phyloP scores from a whole-genome alignment of 2,329 filamentous ascomycete genomes.

The Thermothelomyces thermophilus region DNA sequence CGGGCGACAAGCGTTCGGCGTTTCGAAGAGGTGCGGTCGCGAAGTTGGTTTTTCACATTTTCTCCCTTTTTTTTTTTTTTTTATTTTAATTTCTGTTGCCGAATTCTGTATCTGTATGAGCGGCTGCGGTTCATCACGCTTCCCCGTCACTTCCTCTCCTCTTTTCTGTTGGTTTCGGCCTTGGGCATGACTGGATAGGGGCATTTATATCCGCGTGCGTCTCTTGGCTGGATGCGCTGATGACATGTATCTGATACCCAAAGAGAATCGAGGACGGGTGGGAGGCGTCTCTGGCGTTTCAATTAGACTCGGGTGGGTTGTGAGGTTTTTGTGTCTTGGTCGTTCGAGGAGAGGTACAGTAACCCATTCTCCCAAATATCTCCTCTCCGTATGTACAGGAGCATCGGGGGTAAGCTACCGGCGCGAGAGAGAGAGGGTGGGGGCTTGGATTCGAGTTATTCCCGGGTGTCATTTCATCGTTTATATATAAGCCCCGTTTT shows the following conservation, averaged over 20 bases:
- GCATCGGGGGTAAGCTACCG: too few relatives aligned
- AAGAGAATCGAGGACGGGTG: neutral
- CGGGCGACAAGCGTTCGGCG: too few relatives aligned
- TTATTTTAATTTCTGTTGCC: too few relatives aligned
- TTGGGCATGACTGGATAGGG: neutral
- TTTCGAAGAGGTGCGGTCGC: too few relatives aligned
- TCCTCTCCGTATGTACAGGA: too few relatives aligned
- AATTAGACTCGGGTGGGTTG: neutral
- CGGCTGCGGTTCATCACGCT: neutral
- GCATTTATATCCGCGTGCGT: neutral
- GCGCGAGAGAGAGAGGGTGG: too few relatives aligned
- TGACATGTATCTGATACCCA: constrained; percentile 8
- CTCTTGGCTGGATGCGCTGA: neutral
- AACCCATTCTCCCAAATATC: too few relatives aligned
- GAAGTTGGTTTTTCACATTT: too few relatives aligned
- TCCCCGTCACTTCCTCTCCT: neutral
- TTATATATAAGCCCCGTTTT: neutral
- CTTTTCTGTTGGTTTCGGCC: neutral
- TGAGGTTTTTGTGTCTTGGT: too few relatives aligned
- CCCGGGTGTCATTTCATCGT: neutral
- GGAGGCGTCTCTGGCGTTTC: neutral
- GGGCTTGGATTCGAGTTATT: neutral
- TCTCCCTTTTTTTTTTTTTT: neutral
- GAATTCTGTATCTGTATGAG: neutral
- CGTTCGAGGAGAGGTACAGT: too few relatives aligned